Base-by-base conservation (phyloP, 345 rosid species). In the Gossypium ekmanianum region DNA sequence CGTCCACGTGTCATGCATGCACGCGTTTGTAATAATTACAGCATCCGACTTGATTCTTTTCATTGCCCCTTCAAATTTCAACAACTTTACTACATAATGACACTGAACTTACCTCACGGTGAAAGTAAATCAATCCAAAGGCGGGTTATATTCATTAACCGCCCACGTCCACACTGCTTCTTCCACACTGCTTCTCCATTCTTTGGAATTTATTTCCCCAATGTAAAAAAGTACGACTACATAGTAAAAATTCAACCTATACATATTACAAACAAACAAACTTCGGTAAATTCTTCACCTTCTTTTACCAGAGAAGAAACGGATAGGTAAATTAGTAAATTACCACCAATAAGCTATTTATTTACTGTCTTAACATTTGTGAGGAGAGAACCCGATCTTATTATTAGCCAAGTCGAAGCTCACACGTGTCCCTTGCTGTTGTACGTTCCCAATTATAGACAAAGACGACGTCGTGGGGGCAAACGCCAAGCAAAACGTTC, bases 361-460 rank as follows among this genome's bases (percentile, higher is more conserved):
- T 10, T 24, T 44, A 39, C 18, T 0, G 2, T 47, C 9, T 43
- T 86, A 91, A 80, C 98, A 94, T 73, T 88, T 85, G 65, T 79
- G 82, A 50, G 88, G 68, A 27, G 98, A 76, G 81, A 94, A 84
- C 18, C 94, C 94, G 20, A 94, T 79, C 34, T 79, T 82, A 10
- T 76, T 89, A 34, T 85, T 88, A 11, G 88, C 88, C 67, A 94
- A 75, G 80, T 94, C 97, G 72, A 79, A 92, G 76, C 84, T 82
- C 79, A 94, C 92, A 75, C 98, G 98, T 82, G 85, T 91, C 79
- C 94, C 93, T 78, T 92, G 97, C 82, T 92, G 97, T 85, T 94
- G 98, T 48, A 94, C 95, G 59, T 94, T 94, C 56, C 98, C 98
- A 22, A 94, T 90, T 55, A 94, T 92, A 1, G 98, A 90, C 88